Conservation (phyloP, 345 rosid species). For the Geranium rotundifolium region DNA sequence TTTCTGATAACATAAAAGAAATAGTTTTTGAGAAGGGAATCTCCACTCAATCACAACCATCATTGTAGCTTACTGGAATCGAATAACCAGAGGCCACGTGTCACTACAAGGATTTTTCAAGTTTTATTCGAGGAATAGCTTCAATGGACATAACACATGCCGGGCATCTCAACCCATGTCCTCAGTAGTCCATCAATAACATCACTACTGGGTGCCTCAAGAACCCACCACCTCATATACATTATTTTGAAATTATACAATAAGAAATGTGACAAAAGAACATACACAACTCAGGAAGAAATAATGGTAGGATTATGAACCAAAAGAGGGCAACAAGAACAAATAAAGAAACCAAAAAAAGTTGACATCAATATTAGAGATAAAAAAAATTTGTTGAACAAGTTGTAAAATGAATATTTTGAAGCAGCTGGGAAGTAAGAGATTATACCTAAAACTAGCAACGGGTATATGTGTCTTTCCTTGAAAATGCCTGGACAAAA, state of each 20-base stretch:
- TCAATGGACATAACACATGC: too few species aligned
- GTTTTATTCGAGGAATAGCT: too few species aligned
- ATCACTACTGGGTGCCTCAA: too few species aligned
- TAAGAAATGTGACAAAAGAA: not conserved
- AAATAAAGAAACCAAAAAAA: conserved; percentile 7
- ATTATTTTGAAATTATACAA: too few species aligned
- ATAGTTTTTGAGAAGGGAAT: conserved; percentile 13
- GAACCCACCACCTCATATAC: not conserved
- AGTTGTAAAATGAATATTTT: not conserved
- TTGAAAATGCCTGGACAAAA: conserved; percentile 15
- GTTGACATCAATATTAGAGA: not conserved
- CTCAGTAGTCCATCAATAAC: too few species aligned
- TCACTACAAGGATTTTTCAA: not conserved
- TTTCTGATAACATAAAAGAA: too few species aligned
- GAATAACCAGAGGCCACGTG: conserved; percentile 24
- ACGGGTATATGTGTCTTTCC: conserved; percentile 11
- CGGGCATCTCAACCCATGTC: too few species aligned
- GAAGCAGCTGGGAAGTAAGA: too few species aligned
- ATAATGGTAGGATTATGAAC: conserved; percentile 10
- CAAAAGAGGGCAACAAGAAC: not conserved
- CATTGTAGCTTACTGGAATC: conserved; percentile 15
- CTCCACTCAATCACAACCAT: conserved; percentile 14
- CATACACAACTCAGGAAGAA: conserved; percentile 19
- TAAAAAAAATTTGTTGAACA: not conserved
- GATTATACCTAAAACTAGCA: conserved; percentile 9